Evolutionary conservation across 257 asterid species (phyloP).

Genomic region (Plectranthus barbatus): DNA sequence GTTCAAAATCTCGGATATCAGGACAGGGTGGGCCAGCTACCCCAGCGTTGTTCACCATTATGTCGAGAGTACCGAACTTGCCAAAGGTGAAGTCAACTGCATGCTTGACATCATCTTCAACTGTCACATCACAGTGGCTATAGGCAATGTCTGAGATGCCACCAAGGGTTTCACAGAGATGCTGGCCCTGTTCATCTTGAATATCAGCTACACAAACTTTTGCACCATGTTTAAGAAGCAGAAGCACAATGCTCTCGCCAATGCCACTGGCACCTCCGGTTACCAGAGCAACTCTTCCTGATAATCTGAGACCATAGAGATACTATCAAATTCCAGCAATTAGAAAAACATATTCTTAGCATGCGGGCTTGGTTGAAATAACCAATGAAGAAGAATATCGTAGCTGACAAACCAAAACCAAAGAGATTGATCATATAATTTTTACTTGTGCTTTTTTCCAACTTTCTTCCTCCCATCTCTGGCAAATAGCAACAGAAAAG

Average conservation of each 20-base stretch:
- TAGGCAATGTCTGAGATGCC: conserved; percentile 18
- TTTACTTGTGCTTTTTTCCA: not conserved
- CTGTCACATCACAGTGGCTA: conserved; percentile 66
- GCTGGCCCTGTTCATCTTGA: conserved; percentile 45
- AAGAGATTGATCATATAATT: not conserved
- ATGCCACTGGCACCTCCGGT: conserved; percentile 93
- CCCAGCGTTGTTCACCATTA: too few species aligned
- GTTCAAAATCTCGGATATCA: conserved; percentile 58
- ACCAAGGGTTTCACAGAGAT: conserved; percentile 34
- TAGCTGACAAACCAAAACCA: not conserved
- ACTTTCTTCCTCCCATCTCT: not conserved
- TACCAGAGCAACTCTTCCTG: conserved; percentile 76
- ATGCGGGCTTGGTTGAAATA: not conserved
- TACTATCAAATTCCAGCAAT: too few species aligned
- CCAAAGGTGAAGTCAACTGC: conserved; percentile 77
- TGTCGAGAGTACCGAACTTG: too few species aligned
- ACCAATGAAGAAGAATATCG: too few species aligned
- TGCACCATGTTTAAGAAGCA: conserved; percentile 73
- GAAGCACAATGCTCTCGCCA: conserved; percentile 76
- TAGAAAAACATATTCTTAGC: not conserved
- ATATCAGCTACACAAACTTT: conserved; percentile 75
- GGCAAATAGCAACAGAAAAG: not conserved
- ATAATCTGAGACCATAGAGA: conserved; percentile 36
- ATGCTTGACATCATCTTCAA: conserved; percentile 49
- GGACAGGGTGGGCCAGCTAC: conserved; percentile 59